These are phyloP conservation scores for Peronospora destructor DNA, from an alignment of 352 stramenopile species.

Conservation along the genomic window DNA sequence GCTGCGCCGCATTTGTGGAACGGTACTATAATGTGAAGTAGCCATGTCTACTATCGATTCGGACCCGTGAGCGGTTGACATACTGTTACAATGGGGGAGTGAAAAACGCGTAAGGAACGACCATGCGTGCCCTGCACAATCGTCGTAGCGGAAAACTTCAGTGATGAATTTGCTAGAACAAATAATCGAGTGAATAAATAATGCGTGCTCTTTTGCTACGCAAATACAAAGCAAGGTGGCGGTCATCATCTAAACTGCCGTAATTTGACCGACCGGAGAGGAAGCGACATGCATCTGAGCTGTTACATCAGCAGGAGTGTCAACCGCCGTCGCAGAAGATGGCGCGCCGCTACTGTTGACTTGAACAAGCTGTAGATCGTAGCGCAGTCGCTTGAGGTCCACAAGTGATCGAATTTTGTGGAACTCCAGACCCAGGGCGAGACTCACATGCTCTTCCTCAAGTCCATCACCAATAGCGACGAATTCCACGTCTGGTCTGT, in stretches of 20 bases:
- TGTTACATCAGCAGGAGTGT: constrained; percentile 6
- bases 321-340: constrained; percentile 1
- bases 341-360: constrained; percentile 11
- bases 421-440: constrained; percentile 58
- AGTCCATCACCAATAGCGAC: constrained; percentile 68
- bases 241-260: constrained; percentile 17
- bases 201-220: constrained; percentile 11
- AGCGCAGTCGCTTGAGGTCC: constrained; percentile 54
- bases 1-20: too few relatives aligned
- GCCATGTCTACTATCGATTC: not conserved
- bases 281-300: constrained; percentile 18
- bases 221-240: constrained; percentile 1
- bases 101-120: constrained; percentile 49
- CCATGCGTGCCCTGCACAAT: too few relatives aligned
- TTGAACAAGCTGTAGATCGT: constrained; percentile 47
- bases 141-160: constrained; percentile 55
- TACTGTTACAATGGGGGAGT: constrained; percentile 19
- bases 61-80: not conserved
- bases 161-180: constrained; percentile 5
- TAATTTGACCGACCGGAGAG: constrained; percentile 22
- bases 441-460: constrained; percentile 74
- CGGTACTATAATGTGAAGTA: too few relatives aligned
- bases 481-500: constrained; percentile 46
- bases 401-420: constrained; percentile 64
- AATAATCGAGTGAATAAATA: constrained; percentile 26